These are phyloP conservation scores for Trichoderma polysporum DNA, from an alignment of 2,329 filamentous ascomycete species.

Conservation along the genomic window DNA sequence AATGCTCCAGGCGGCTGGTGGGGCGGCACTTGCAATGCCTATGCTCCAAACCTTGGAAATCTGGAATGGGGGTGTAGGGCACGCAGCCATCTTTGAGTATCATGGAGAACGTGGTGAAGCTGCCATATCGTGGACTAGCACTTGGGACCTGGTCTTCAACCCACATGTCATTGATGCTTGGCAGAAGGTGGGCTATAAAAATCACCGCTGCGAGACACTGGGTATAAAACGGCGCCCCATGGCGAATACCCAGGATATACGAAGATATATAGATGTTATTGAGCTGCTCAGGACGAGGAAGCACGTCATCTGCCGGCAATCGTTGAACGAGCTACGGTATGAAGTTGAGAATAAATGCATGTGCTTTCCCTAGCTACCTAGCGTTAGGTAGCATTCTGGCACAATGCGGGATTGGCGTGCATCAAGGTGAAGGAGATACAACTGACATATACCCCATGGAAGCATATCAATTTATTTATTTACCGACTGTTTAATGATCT, in stretches of 20 bases:
- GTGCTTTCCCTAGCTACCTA: conserved; percentile 10
- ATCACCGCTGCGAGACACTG: not conserved
- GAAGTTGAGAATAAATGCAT: not conserved
- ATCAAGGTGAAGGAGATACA: not conserved
- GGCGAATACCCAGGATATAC: not conserved
- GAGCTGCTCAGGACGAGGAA: not conserved
- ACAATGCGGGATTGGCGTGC: no score
- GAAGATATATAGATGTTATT: not conserved
- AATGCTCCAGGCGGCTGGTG: not conserved
- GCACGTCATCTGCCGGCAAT: not conserved
- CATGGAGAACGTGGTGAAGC: not conserved
- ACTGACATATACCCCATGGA: not conserved
- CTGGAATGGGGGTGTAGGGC: conserved; percentile 11
- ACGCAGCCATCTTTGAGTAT: conserved; percentile 7
- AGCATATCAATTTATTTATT: not conserved
- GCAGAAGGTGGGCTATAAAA: not conserved
- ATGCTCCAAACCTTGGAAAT: conserved; percentile 6
- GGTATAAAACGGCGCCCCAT: not conserved
- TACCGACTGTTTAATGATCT: not conserved
- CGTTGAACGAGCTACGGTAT: not conserved
- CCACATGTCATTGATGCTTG: not conserved
- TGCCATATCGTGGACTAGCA: not conserved
- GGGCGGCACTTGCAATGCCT: conserved; percentile 2
- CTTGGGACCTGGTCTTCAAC: not conserved
- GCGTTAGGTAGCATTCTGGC: not conserved